Base-by-base conservation (phyloP, 768 basidiomycete genomes). In the Tricholoma terreum region DNA sequence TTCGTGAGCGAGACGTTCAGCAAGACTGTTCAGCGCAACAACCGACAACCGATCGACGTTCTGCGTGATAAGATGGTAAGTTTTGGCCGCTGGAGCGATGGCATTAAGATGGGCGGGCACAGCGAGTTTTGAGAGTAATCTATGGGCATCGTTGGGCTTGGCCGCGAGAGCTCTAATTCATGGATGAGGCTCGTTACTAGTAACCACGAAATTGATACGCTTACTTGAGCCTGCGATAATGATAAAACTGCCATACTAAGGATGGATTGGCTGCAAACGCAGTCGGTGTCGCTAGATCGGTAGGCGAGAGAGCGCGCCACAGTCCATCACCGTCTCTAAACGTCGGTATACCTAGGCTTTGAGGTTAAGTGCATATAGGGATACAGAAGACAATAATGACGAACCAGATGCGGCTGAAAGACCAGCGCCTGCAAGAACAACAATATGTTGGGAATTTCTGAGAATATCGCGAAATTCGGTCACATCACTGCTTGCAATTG, bases 101-200 rank as follows among this genome's bases (percentile, higher is more conserved):
- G 55, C 55, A 27, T 62, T 55, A 12, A 67, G 67, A 50, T 63
- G 53, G 6, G 60, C 54, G 1, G 70, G 72, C 33, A 71, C 49
- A 31, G 74, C 69, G 14, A 75, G 63, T 46, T 57, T 61, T n/a
- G 79, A 76, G 12, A 81, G 61, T 4, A 73, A 70, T 9, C 36
- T 36, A 58, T 81, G 81, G 0, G 75, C 78, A 2, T 67, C 69
- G 59, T 80, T 82, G 0, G 79, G 78, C 30, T 59, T 22, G 0
- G 76, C 74, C 17, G 58, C 40, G 2, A 73, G 60, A 33, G 67
- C 68, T 55, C 72, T 73, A 53, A 15, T 24, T 11, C n/a, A n/a
- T n/a, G n/a, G n/a, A n/a, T n/a, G n/a, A n/a, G n/a, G n/a, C n/a
- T n/a, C n/a, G n/a, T n/a, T n/a, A n/a, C n/a, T n/a, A n/a, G n/a